phyloP scores from a whole-genome alignment of 768 basidiomycete genomes.

The Lentinula edodes region DNA sequence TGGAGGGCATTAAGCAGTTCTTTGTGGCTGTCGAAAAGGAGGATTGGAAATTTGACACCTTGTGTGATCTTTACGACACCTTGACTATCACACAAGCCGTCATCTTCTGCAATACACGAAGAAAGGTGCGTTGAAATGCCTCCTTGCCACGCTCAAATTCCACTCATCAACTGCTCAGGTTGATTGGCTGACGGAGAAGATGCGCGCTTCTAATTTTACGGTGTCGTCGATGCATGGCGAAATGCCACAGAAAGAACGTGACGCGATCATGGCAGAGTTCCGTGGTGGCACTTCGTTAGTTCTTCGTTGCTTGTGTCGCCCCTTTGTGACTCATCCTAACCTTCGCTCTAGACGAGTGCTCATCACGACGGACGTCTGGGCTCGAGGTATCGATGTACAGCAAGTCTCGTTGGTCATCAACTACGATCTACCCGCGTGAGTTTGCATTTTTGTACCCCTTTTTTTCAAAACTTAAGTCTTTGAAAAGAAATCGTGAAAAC shows the following conservation, averaged over 20 bases:
- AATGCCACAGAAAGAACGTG: conserved; percentile 93
- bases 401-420: conserved; percentile 97
- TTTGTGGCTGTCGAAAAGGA: conserved; percentile 99
- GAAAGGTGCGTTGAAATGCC: conserved; percentile 61
- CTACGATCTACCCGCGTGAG: conserved; percentile 91
- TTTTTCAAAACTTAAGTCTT: conserved; percentile 4
- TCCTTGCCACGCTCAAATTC: background rate
- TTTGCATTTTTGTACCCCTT: conserved; percentile 12
- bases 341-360: conserved; percentile 66
- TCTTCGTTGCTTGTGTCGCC: conserved; percentile 4
- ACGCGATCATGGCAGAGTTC: conserved; percentile 97
- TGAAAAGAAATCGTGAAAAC: conserved; percentile 85
- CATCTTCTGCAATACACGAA: conserved; percentile 96
- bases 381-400: conserved; percentile 96
- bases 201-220: conserved; percentile 98
- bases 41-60: conserved; percentile 98
- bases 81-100: conserved; percentile 99
- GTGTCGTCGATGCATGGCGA: conserved; percentile 96
- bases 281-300: conserved; percentile 86
- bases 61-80: conserved; percentile 96
- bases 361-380: conserved; percentile 96
- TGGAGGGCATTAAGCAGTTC: conserved; percentile 95
- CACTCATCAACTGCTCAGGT: conserved; percentile 47
- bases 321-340: background rate
- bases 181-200: conserved; percentile 98